phyloP scores from a whole-genome alignment of 139 green algal genomes.

The Chlorella sp. region DNA sequence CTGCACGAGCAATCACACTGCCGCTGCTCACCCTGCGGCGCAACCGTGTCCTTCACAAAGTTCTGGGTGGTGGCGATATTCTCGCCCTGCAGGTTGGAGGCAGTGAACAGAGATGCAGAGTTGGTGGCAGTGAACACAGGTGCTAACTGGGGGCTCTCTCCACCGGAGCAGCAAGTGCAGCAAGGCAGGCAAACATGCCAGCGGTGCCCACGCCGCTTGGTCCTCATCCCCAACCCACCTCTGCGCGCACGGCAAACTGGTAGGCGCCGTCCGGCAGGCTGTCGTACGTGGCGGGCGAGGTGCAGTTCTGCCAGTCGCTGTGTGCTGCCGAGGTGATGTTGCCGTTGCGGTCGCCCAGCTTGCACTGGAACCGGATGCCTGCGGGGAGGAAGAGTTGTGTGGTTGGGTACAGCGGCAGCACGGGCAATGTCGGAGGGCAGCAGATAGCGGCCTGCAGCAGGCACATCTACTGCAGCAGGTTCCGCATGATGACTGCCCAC shows the following conservation, averaged over 20 bases:
- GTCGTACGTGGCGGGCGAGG: constrained; percentile 44
- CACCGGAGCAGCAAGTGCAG: too few relatives aligned
- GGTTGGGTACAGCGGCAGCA: background rate
- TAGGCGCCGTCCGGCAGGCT: constrained; percentile 56
- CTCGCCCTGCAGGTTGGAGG: constrained; percentile 32
- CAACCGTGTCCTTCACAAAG: constrained; percentile 54
- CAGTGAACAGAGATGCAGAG: too few relatives aligned
- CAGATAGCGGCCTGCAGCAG: too few relatives aligned
- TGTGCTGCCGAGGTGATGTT: background rate
- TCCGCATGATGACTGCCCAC: too few relatives aligned
- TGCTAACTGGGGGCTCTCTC: too few relatives aligned
- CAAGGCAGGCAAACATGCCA: too few relatives aligned
- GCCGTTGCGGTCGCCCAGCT: constrained; percentile 20
- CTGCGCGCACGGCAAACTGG: constrained; percentile 61
- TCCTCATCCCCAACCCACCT: background rate
- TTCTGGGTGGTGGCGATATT: constrained; percentile 1
- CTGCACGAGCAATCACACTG: background rate
- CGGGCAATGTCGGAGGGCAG: background rate
- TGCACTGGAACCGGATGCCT: constrained; percentile 25
- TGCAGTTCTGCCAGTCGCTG: constrained; percentile 46
- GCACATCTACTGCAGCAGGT: too few relatives aligned
- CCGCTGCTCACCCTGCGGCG: constrained; percentile 19
- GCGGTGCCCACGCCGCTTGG: too few relatives aligned
- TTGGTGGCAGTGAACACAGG: too few relatives aligned
- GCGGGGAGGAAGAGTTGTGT: background rate